A percentile compares a stretch with the other conserved stretches of the same genome.
phyloP scores from a whole-genome alignment of 805 yeast species.

The Schizosaccharomyces octosporus region DNA sequence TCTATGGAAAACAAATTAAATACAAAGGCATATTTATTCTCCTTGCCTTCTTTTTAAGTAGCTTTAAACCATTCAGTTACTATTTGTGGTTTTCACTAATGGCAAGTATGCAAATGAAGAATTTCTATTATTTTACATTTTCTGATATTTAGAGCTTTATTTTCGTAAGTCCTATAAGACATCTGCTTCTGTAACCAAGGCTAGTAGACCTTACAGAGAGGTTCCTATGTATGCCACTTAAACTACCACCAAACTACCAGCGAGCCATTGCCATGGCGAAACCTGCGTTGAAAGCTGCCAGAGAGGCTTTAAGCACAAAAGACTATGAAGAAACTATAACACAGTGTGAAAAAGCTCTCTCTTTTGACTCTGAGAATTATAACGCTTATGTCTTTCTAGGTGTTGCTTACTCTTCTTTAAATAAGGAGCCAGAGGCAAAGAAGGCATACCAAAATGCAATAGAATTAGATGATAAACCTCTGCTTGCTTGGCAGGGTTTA shows the following conservation, averaged over 20 bases:
- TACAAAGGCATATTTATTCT: too few species aligned
- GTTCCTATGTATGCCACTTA: neutral
- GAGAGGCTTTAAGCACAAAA: slow-evolving; percentile 15
- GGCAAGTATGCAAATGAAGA: too few species aligned
- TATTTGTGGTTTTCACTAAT: too few species aligned
- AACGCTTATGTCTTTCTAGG: slow-evolving; percentile 25
- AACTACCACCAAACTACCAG: neutral
- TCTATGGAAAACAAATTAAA: too few species aligned
- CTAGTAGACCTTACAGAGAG: neutral
- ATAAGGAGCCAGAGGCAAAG: slow-evolving; percentile 23
- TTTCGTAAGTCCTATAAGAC: too few species aligned
- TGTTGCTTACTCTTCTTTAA: slow-evolving; percentile 8
- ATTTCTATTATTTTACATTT: too few species aligned
- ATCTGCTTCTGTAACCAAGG: too few species aligned
- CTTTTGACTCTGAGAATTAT: slow-evolving; percentile 30
- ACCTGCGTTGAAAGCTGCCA: slow-evolving; percentile 9
- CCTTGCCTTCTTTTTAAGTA: too few species aligned
- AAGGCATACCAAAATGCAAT: slow-evolving; percentile 21
- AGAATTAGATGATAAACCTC: slow-evolving; percentile 20
- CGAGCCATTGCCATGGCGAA: slow-evolving; percentile 1
- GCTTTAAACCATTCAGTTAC: too few species aligned
- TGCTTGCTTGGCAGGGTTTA: slow-evolving; percentile 66
- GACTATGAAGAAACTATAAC: slow-evolving; percentile 42
- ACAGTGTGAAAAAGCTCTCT: slow-evolving; percentile 29
- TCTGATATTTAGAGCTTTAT: too few species aligned